These are phyloP conservation scores for Penicillium silybi DNA, from an alignment of 495 filamentous ascomycete species.

Conservation along the genomic window DNA sequence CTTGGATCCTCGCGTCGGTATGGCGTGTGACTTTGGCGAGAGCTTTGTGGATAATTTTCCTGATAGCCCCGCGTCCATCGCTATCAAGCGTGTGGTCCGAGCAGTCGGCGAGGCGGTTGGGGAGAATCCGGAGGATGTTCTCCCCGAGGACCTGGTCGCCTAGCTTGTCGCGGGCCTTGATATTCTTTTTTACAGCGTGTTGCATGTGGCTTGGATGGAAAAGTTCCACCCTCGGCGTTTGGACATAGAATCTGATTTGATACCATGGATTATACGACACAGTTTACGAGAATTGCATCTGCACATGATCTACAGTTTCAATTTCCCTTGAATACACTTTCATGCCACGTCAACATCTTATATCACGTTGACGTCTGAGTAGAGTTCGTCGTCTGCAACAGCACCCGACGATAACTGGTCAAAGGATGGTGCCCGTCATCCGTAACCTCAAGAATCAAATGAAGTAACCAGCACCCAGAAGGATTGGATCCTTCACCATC, in stretches of 20 bases:
- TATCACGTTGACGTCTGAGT: neutral
- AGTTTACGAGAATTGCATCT: constrained; percentile 2
- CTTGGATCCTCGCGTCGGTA: constrained; percentile 87
- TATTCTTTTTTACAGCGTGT: constrained; percentile 10
- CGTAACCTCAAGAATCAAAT: constrained; percentile 40
- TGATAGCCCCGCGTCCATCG: constrained; percentile 81
- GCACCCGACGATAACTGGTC: neutral
- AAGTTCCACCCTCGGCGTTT: constrained; percentile 10
- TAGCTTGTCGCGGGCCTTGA: constrained; percentile 5
- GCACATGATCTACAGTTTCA: neutral
- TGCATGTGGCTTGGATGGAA: constrained; percentile 16
- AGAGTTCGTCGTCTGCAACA: constrained; percentile 1
- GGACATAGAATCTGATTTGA: constrained; percentile 13
- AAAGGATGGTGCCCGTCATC: constrained; percentile 4
- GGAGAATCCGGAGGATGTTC: constrained; percentile 40
- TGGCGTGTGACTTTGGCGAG: constrained; percentile 95
- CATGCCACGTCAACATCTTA: neutral
- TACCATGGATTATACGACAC: constrained; percentile 12
- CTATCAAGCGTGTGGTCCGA: constrained; percentile 71
- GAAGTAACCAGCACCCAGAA: constrained; percentile 29
- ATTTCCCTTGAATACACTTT: too few relatives aligned
- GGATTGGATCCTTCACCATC: constrained; percentile 20
- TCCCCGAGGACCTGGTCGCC: constrained; percentile 33
- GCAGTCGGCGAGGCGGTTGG: constrained; percentile 64
- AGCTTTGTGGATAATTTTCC: constrained; percentile 93